Evolutionary conservation across 495 filamentous ascomycete species (phyloP).

Genomic region (Penicillium fimorum): DNA sequence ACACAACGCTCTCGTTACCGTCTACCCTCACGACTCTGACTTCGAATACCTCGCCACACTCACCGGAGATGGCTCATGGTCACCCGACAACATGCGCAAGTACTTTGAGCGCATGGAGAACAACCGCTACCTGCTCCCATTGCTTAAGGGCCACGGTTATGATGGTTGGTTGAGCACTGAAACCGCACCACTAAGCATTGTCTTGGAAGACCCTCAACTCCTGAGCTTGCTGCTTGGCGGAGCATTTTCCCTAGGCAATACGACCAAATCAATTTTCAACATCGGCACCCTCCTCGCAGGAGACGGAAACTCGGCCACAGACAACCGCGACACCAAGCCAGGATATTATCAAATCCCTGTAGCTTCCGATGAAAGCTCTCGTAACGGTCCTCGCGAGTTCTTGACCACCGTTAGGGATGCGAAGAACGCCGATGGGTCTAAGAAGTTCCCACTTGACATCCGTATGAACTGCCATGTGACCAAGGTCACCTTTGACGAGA

Average conservation of each 20-base stretch:
- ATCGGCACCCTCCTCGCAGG: constrained; percentile 44
- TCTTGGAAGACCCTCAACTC: constrained; percentile 52
- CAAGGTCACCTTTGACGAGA: constrained; percentile 53
- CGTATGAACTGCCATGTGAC: constrained; percentile 60
- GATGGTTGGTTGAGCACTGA: constrained; percentile 57
- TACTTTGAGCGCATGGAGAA: constrained; percentile 51
- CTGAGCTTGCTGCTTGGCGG: constrained; percentile 49
- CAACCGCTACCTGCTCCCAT: constrained; percentile 49
- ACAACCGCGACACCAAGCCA: constrained; percentile 35
- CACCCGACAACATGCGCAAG: constrained; percentile 42
- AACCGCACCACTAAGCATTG: constrained; percentile 45
- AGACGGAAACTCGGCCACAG: constrained; percentile 52
- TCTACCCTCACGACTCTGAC: constrained; percentile 44
- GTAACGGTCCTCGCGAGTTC: constrained; percentile 54
- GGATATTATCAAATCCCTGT: constrained; percentile 57
- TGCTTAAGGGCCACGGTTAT: constrained; percentile 52
- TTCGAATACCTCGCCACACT: constrained; percentile 47
- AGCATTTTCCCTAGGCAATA: constrained; percentile 49
- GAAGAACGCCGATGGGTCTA: constrained; percentile 47
- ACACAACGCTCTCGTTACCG: constrained; percentile 47
- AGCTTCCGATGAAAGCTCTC: constrained; percentile 41
- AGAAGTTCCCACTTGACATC: constrained; percentile 60
- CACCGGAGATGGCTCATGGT: constrained; percentile 46
- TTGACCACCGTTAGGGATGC: constrained; percentile 51
- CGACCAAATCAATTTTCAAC: constrained; percentile 38